Evolutionary conservation across 176 grass and related monocot genomes (phyloP), one percentile per base, ranked within the genome.

Genomic region (Olyra latifolia): DNA sequence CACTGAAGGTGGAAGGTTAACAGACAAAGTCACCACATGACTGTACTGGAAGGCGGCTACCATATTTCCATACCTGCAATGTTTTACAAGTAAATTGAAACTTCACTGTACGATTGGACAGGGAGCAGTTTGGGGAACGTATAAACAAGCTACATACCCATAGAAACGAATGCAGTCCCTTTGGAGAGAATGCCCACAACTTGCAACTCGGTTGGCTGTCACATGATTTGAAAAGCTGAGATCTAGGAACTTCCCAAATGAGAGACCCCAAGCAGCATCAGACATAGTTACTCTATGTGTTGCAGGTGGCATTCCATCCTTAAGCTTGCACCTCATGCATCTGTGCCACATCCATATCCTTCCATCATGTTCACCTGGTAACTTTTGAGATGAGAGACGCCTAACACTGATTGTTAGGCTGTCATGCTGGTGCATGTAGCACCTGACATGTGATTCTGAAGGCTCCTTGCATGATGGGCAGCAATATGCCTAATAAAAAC

Each of bases 291-390:
- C 87, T 84, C 95, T 91, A n/a, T 71, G 90, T 49, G 85, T 90
- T 40, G 87, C 77, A 59, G 92, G 95, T 13, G 91, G 95, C 54
- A 94, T 83, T 86, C 89, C 90, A 84, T 92, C 87, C 80, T 94
- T 67, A 49, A 83, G 84, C 72, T 91, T 85, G 64, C 95, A 98
- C 64, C 84, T 92, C 49, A 83, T 78, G 75, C 95, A 98, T 84
- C 95, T 86, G 24, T 98, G 95, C 95, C 95, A 98, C 92, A 98
- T 98, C 95, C 95, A 98, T 87, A 98, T 98, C 87, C 83, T 92
- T 71, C 92, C 85, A 77, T 94, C 95, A 77, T 64, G 85, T 87
- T 92, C 89, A 38, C 95, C 95, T 44, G 80, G 80, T 64, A 98
- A 89, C 20, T 91, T 87, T 59, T 63, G 62, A 62, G 77, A 78